Percentiles rank a stretch among this genome's conserved stretches.
Evolutionary conservation across 306 rosid genomes (phyloP).

Genomic region (Quercus mongolica): DNA sequence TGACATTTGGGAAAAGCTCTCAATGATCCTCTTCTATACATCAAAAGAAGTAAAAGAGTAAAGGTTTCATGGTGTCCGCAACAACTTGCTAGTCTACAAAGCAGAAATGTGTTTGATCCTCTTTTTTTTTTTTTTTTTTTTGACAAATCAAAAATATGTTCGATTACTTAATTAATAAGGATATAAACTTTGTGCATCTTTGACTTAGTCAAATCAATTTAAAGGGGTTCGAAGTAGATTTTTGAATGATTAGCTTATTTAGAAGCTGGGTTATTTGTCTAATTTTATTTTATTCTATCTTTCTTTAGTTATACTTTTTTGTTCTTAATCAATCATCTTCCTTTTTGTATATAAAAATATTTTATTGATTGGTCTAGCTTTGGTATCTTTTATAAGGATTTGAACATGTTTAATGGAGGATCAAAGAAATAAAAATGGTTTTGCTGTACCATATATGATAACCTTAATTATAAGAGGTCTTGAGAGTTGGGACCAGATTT

Average conservation of each 20-base stretch:
- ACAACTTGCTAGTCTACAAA: conserved; percentile 40
- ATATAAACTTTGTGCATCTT: conserved; percentile 1
- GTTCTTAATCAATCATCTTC: conserved; percentile 24
- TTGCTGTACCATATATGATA: neutral
- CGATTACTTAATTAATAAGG: conserved; percentile 1
- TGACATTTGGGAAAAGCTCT: conserved; percentile 46
- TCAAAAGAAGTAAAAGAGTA: conserved; percentile 73
- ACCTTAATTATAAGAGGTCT: neutral
- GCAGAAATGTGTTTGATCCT: conserved; percentile 28
- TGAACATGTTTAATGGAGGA: neutral
- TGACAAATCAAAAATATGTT: conserved; percentile 33
- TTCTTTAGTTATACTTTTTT: neutral
- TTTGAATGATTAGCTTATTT: conserved; percentile 15
- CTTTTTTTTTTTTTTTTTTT: neutral
- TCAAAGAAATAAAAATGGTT: neutral
- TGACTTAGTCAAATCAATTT: conserved; percentile 48
- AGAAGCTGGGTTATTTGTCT: neutral
- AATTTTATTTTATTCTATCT: conserved; percentile 6
- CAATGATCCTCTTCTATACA: conserved; percentile 34
- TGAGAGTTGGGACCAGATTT: neutral
- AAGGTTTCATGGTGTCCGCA: conserved; percentile 41
- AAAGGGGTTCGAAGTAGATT: conserved; percentile 17
- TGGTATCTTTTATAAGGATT: conserved; percentile 32
- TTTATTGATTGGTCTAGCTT: conserved; percentile 23
- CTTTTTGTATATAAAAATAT: conserved; percentile 10